Conservation (phyloP, 192 early-diverging fungal species). For the Coemansia sp. region DNA sequence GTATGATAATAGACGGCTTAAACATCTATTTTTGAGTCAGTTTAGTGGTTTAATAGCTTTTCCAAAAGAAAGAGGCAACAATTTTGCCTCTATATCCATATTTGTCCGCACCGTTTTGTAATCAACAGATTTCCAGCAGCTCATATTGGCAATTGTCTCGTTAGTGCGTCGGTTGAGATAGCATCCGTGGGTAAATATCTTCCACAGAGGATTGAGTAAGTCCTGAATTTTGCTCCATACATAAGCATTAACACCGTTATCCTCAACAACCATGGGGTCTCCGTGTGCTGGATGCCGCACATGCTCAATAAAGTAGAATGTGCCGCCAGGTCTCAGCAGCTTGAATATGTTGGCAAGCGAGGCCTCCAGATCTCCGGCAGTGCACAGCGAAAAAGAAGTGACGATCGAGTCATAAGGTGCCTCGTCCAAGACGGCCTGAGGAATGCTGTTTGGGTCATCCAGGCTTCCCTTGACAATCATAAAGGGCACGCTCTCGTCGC, state of each 20-base stretch:
- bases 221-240: conserved; percentile 41
- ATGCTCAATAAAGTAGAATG: conserved; percentile 40
- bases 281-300: conserved; percentile 33
- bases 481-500: conserved; percentile 21
- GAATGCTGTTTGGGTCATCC: conserved; percentile 24
- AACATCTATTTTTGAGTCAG: not conserved
- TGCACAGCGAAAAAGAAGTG: conserved; percentile 48
- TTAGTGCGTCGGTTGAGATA: conserved; percentile 34
- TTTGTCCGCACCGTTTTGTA: conserved; percentile 37
- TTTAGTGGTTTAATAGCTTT: conserved; percentile 33
- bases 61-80: conserved; percentile 49
- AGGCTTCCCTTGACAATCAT: conserved; percentile 41
- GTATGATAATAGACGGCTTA: no score
- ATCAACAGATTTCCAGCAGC: conserved; percentile 32
- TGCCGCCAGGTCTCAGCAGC: conserved; percentile 33
- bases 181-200: conserved; percentile 33
- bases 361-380: conserved; percentile 18
- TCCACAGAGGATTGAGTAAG: conserved; percentile 34
- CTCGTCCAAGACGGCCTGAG: conserved; percentile 28
- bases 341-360: conserved; percentile 25
- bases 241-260: conserved; percentile 29
- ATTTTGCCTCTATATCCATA: conserved; percentile 32
- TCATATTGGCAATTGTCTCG: conserved; percentile 21
- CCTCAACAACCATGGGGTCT: conserved; percentile 27
- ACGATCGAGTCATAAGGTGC: conserved; percentile 46